A percentile compares a stretch with the other conserved stretches of the same genome.
phyloP scores from a whole-genome alignment of 177 flowering plant species.

The Vitis hybrid region DNA sequence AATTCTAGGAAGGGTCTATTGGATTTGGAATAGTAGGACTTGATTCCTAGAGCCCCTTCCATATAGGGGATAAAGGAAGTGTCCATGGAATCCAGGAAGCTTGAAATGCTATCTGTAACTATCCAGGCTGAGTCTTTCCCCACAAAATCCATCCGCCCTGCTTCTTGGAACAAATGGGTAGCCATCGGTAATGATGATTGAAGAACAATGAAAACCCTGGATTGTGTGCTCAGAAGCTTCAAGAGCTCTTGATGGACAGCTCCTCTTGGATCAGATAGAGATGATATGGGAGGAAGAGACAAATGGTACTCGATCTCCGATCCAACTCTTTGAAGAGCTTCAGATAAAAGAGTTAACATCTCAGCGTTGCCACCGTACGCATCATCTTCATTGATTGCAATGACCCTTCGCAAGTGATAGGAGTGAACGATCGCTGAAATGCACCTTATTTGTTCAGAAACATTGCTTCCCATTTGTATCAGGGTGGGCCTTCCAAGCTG shows the following conservation, averaged over 20 bases:
- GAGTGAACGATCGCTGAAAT: background rate
- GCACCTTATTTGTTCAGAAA: background rate
- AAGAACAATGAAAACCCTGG: too few species aligned
- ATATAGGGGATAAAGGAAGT: too few species aligned
- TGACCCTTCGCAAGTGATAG: background rate
- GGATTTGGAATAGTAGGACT: background rate
- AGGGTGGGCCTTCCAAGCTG: background rate
- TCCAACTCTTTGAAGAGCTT: slow-evolving; percentile 10
- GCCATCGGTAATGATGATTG: too few species aligned
- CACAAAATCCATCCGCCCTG: too few species aligned
- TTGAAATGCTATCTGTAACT: too few species aligned
- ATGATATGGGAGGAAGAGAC: slow-evolving; percentile 8
- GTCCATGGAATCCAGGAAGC: too few species aligned
- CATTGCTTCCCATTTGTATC: background rate
- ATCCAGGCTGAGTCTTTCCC: too few species aligned
- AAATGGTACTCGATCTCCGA: slow-evolving; percentile 8
- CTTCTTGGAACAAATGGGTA: too few species aligned
- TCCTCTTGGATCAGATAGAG: background rate
- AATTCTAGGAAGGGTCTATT: slow-evolving; percentile 12
- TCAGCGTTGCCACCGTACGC: background rate
- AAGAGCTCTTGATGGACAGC: too few species aligned
- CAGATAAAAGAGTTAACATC: background rate
- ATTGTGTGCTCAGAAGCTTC: too few species aligned
- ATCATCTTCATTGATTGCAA: background rate
- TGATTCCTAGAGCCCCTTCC: too few species aligned